Base-by-base conservation (phyloP, 495 filamentous ascomycete species). In the Darksidea phi region DNA sequence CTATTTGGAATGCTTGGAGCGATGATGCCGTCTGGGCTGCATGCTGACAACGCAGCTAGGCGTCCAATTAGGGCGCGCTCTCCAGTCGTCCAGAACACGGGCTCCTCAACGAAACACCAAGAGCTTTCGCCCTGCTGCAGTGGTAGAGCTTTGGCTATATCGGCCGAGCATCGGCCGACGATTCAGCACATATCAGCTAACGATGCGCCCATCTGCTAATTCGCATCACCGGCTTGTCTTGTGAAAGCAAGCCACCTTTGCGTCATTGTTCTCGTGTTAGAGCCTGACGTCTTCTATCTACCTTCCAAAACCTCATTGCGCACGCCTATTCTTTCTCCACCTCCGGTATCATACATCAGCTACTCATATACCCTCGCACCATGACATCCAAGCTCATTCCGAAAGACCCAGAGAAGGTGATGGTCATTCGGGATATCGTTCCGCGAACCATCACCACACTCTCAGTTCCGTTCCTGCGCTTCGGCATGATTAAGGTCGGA, bases 401-500 rank as follows among this genome's bases (percentile, higher is more conserved):
- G 5, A 68, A 73, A 5, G 84, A 92, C 70, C 90, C 90, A 7
- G 79, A 84, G 21, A 81, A 87, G 60, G 82, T 89, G 45, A 94
- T 95, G 86, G 88, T 96, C 13, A 90, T 96, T 64, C 90, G 94
- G 56, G 77, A 87, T 62, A 75, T 96, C 59, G 87, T 86, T 2
- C 87, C 90, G 1, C 83, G 88, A 54, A 58, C 58, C 12, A 83
- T 98, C 64, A 82, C 87, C 25, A 96, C 88, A 23, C 80, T 91
- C 70, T 94, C 89, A 8, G 77, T 88, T 1, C 94, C 94, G 17
- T 98, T 98, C 74, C 72, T 82, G 47, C 88, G 94, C 13, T 90
- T 91, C 67, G 91, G 91, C 42, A 76, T 73, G 45, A 70, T 95
- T 54, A 91, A 89, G 54, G 80, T 97, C 67, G 94, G 94, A 43